phyloP scores from a whole-genome alignment of 2,329 filamentous ascomycete species.

The Ploettnerulaceae sp. region DNA sequence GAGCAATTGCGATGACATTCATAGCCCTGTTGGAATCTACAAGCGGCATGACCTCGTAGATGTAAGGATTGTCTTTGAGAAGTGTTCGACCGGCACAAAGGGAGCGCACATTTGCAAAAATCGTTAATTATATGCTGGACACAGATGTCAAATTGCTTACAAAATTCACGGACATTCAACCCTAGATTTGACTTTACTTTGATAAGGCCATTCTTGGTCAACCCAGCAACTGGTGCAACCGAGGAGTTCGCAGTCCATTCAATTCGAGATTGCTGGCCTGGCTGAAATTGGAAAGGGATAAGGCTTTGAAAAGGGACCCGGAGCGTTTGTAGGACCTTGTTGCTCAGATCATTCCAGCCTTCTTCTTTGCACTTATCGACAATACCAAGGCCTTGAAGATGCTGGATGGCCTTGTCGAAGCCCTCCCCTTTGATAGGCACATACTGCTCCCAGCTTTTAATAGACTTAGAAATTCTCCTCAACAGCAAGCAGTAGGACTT shows the following conservation, averaged over 20 bases:
- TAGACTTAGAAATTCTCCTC: slow-evolving; percentile 10
- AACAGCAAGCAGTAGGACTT: slow-evolving; percentile 12
- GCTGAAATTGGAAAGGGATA: slow-evolving; percentile 9
- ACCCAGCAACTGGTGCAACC: neutral
- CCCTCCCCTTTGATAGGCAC: slow-evolving; percentile 6
- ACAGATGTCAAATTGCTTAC: too few relatives aligned
- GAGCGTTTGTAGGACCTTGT: slow-evolving; percentile 12
- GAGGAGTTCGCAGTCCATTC: slow-evolving; percentile 4
- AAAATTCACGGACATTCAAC: too few relatives aligned
- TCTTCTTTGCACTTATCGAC: slow-evolving; percentile 9
- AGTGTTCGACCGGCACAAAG: too few relatives aligned
- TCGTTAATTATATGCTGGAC: too few relatives aligned
- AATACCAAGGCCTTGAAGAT: slow-evolving; percentile 8
- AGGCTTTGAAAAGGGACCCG: slow-evolving; percentile 5
- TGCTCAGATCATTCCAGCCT: slow-evolving; percentile 10
- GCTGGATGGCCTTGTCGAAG: slow-evolving; percentile 7
- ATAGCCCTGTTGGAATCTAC: too few relatives aligned
- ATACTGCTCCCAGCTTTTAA: slow-evolving; percentile 13
- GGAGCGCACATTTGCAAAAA: too few relatives aligned
- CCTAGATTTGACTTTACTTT: too few relatives aligned
- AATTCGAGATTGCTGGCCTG: slow-evolving; percentile 8
- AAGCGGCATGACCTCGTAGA: too few relatives aligned
- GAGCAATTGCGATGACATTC: too few relatives aligned
- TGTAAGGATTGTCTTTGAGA: too few relatives aligned
- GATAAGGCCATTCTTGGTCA: too few relatives aligned